phyloP scores from a whole-genome alignment of 208 protist genomes.

The Lotmaria passim region DNA sequence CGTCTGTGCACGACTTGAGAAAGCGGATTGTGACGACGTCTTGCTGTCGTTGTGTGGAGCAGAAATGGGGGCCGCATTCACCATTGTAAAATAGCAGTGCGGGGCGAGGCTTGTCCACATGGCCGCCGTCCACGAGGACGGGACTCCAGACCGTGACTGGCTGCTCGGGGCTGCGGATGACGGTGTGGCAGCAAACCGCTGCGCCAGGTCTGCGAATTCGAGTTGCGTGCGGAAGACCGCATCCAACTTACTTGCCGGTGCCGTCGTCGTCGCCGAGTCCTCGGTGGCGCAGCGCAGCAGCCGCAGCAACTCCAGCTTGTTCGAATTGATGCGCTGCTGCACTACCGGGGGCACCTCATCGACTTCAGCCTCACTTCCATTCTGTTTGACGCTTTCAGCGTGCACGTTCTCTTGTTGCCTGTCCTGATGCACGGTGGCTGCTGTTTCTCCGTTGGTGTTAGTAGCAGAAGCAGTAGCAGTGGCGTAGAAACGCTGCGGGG shows the following conservation, averaged over 20 bases:
- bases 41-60: background rate
- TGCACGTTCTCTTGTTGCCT: background rate
- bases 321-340: constrained; percentile 12
- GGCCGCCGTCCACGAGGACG: constrained; percentile 8
- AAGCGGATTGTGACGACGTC: too few species aligned
- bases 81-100: constrained; percentile 22
- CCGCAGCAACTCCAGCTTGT: constrained; percentile 15
- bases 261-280: constrained; percentile 3
- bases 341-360: background rate
- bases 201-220: background rate
- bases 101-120: constrained; percentile 21
- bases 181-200: background rate
- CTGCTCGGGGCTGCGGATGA: background rate
- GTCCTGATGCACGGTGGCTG: too few species aligned
- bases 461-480: too few species aligned
- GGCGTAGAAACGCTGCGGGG: too few species aligned
- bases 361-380: background rate
- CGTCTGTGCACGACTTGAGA: too few species aligned
- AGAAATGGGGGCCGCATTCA: background rate
- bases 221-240: constrained; percentile 15
- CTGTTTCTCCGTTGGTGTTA: too few species aligned
- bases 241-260: constrained; percentile 10
- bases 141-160: background rate
- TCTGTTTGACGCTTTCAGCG: background rate
- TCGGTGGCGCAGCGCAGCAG: constrained; percentile 22